Conservation (phyloP, 2,329 filamentous ascomycete genomes). For the Cryphonectria nitschkei region DNA sequence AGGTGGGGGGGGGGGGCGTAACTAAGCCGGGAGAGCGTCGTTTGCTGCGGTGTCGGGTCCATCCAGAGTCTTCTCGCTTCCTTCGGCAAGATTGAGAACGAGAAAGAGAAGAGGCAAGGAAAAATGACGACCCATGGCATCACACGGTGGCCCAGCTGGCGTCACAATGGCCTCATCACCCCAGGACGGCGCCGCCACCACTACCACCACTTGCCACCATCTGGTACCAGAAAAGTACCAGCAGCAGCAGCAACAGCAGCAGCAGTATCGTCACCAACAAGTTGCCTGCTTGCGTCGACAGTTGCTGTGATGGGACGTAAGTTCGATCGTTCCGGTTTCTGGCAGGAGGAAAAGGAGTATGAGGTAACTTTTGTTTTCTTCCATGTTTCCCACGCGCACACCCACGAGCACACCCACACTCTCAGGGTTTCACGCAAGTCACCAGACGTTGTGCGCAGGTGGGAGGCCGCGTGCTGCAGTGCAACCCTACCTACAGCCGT, state of each 20-base stretch:
- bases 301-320: not conserved
- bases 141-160: not conserved
- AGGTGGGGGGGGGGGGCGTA: not conserved
- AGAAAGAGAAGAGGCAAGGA: not conserved
- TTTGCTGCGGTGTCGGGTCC: not conserved
- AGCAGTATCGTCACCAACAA: no score
- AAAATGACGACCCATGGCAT: not conserved
- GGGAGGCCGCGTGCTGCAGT: conserved; percentile 5
- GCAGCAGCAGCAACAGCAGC: not conserved
- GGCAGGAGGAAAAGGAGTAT: not conserved
- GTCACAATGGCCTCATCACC: not conserved
- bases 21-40: not conserved
- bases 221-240: not conserved
- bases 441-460: not conserved
- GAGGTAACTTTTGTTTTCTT: not conserved
- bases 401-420: not conserved
- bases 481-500: conserved; percentile 6
- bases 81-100: not conserved
- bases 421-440: not conserved
- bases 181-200: not conserved
- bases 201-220: not conserved
- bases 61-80: not conserved
- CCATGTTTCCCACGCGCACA: not conserved
- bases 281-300: not conserved
- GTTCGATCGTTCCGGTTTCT: not conserved